Conservation (phyloP, 306 rosid genomes). For the Malus sylvestris region DNA sequence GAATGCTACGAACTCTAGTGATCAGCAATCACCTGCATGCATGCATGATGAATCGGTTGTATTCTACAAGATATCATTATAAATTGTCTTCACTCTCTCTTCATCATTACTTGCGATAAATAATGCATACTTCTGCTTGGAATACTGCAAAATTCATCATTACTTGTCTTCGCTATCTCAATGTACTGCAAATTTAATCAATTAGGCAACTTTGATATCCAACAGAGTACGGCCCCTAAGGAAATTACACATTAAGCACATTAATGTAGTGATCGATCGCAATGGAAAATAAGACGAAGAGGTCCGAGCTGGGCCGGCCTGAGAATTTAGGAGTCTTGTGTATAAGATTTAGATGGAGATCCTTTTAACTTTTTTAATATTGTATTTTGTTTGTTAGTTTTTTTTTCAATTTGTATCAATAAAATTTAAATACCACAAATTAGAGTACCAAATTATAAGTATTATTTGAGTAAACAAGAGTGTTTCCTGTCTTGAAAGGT, state of each 20-base stretch:
- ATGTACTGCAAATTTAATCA: neutral
- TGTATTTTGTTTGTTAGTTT: no score
- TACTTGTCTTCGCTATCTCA: neutral
- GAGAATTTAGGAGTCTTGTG: no score
- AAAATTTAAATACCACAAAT: no score
- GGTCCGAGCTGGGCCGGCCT: no score
- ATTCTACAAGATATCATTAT: neutral
- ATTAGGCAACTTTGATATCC: neutral
- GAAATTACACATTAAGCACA: neutral
- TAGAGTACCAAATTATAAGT: no score
- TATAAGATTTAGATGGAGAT: no score
- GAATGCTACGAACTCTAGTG: neutral
- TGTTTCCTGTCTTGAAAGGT: no score
- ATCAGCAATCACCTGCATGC: conserved; percentile 26
- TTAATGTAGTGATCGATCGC: no score
- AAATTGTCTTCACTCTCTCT: neutral
- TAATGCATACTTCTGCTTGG: neutral
- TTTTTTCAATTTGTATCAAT: no score
- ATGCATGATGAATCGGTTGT: neutral
- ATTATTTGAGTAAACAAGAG: no score
- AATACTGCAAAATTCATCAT: neutral
- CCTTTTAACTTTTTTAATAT: no score
- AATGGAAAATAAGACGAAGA: no score
- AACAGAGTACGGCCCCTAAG: neutral
- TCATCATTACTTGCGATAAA: conserved; percentile 26